Conservation (phyloP, 1,139 yeast genomes). For the Diutina pseudorugosa region DNA sequence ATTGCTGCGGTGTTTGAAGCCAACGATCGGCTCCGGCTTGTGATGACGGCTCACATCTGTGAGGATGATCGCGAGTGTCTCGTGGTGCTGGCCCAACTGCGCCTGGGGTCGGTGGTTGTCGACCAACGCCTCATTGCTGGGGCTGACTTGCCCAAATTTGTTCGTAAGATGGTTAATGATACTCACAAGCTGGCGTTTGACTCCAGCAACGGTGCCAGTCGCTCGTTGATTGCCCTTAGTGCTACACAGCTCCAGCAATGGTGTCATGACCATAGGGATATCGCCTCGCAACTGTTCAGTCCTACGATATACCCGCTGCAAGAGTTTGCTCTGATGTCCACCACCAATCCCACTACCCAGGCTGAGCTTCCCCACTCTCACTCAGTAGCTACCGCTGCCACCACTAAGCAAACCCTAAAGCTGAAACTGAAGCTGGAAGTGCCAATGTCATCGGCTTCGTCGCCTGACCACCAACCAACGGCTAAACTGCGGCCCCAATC, state of each 20-base stretch:
- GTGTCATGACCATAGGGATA: not conserved
- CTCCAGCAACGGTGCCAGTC: not conserved
- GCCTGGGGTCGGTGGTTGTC: not conserved
- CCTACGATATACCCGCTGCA: not conserved
- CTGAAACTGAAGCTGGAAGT: not conserved
- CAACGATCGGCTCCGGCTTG: not conserved
- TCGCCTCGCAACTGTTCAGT: not conserved
- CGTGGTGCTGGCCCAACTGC: conserved; percentile 1
- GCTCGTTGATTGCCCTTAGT: not conserved
- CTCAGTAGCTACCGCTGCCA: too few species aligned
- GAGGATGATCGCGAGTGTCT: conserved; percentile 3
- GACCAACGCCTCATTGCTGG: not conserved
- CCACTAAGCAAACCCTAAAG: too few species aligned
- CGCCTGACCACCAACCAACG: too few species aligned
- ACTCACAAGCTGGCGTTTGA: not conserved
- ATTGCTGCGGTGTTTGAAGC: not conserved
- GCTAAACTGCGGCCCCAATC: not conserved
- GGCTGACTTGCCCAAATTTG: not conserved
- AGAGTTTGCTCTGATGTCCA: not conserved
- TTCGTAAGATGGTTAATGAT: not conserved
- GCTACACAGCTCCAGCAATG: not conserved
- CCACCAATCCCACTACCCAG: too few species aligned
- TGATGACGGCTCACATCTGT: conserved; percentile 2
- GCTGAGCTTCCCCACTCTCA: too few species aligned
- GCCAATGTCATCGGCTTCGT: too few species aligned